These are phyloP conservation scores for Fusarium sp. DNA, from an alignment of 2,329 filamentous ascomycete species.

Conservation along the genomic window DNA sequence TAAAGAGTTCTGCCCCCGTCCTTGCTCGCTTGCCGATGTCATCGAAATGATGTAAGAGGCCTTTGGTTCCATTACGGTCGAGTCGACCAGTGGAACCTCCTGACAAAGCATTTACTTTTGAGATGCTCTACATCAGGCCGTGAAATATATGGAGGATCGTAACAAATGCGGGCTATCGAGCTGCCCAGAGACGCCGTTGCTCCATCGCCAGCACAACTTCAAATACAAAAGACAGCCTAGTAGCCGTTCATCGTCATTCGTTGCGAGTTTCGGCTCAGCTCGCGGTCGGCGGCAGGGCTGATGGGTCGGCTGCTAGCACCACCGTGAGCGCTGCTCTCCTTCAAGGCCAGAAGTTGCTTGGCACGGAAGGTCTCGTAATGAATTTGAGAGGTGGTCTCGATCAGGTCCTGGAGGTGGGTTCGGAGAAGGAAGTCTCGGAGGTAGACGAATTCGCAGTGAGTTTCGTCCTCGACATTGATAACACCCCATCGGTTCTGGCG, in stretches of 20 bases:
- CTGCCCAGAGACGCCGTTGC: conserved; percentile 52
- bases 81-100: conserved; percentile 36
- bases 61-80: conserved; percentile 31
- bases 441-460: conserved; percentile 99
- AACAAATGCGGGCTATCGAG: conserved; percentile 47
- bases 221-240: conserved; percentile 63
- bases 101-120: conserved; percentile 43
- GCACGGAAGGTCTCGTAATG: conserved; percentile 99
- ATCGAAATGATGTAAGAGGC: conserved; percentile 39
- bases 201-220: conserved; percentile 49
- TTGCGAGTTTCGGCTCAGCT: conserved; percentile 96
- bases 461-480: conserved; percentile 99
- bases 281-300: conserved; percentile 92
- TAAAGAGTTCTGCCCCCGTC: conserved; percentile 26
- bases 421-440: conserved; percentile 98
- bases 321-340: conserved; percentile 94
- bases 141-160: conserved; percentile 50
- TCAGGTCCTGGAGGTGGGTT: conserved; percentile 97
- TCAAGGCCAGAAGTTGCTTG: conserved; percentile 96
- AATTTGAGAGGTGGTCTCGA: conserved; percentile 99
- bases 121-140: conserved; percentile 49
- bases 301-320: conserved; percentile 86
- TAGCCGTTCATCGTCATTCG: conserved; percentile 99
- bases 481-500: conserved; percentile 99
- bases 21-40: conserved; percentile 41